phyloP scores from a whole-genome alignment of 2,329 filamentous ascomycete genomes.

The Incumbomyces delicatus region DNA sequence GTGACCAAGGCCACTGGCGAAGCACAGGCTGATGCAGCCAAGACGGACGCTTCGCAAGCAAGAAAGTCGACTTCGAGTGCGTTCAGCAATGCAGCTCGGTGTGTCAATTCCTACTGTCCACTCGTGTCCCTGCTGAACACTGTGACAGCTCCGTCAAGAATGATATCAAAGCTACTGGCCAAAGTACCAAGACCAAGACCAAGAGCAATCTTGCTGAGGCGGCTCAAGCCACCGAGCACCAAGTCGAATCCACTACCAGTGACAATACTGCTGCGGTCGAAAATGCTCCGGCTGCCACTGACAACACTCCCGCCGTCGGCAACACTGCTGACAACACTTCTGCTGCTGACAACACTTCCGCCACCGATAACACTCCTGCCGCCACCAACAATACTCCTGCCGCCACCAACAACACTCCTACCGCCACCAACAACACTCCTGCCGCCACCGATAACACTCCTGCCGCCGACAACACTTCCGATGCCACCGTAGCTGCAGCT shows the following conservation, averaged over 20 bases:
- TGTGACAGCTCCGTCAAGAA: not conserved
- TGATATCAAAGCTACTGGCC: not conserved
- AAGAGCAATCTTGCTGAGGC: conserved; percentile 6
- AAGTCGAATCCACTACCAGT: not conserved
- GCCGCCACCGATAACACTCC: not conserved
- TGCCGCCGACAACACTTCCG: not conserved
- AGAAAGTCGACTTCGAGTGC: conserved; percentile 1
- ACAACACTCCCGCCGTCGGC: not conserved
- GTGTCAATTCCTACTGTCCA: not conserved
- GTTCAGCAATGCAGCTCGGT: not conserved
- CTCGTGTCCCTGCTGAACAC: not conserved
- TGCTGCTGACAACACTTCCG: too few species aligned
- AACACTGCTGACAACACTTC: conserved; percentile 25
- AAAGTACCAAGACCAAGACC: not conserved
- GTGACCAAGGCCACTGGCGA: not conserved
- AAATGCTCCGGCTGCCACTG: not conserved
- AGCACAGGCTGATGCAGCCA: not conserved
- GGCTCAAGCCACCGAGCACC: conserved; percentile 37
- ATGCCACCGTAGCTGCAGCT: conserved; percentile 37
- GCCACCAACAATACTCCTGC: not conserved
- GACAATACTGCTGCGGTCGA: not conserved
- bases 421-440: too few species aligned
- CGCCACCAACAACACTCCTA: not conserved
- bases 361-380: not conserved
- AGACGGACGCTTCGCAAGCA: not conserved